Evolutionary conservation across 345 rosid genomes (phyloP).

Genomic region (Diplotaxis tenuifolia): DNA sequence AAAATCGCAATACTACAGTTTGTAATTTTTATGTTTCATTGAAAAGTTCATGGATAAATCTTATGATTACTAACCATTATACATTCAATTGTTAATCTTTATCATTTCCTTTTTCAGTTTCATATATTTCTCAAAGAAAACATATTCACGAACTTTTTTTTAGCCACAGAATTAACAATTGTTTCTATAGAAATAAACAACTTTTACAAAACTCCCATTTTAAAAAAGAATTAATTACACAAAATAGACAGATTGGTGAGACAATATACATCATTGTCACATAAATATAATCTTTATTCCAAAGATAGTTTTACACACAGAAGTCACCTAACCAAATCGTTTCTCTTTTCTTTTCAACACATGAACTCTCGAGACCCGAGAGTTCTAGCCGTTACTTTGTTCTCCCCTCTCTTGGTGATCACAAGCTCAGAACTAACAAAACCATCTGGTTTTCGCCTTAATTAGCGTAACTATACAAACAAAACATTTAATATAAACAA

Average conservation of each 20-base stretch:
- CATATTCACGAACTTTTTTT: no score
- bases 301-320: constrained; percentile 11
- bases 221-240: no score
- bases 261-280: constrained; percentile 10
- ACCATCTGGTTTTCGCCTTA: no score
- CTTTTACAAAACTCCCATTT: no score
- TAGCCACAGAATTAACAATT: no score
- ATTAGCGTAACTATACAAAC: no score
- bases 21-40: constrained; percentile 74
- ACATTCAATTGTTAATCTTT: constrained; percentile 5
- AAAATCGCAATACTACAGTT: constrained; percentile 31
- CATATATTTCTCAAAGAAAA: not conserved
- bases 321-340: constrained; percentile 28
- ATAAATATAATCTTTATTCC: constrained; percentile 22
- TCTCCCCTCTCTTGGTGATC: no score
- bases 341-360: constrained; percentile 13
- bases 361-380: no score
- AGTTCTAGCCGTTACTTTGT: no score
- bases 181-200: no score
- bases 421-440: no score
- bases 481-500: no score
- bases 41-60: constrained; percentile 28
- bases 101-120: not conserved
- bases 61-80: not conserved
- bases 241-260: not conserved